Base-by-base conservation (phyloP, 805 yeast genomes). In the Kregervanrija delftensis region DNA sequence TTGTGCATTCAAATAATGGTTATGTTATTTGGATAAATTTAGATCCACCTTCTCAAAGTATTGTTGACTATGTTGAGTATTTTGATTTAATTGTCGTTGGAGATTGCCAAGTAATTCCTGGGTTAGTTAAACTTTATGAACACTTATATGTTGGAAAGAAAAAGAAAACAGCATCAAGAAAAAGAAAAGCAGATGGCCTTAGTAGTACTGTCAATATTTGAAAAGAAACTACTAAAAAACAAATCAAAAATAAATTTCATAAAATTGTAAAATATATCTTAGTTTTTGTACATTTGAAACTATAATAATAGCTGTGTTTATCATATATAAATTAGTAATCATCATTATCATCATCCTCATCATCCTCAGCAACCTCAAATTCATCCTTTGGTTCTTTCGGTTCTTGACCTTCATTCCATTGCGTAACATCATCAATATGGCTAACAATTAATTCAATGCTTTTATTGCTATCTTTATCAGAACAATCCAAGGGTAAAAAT, bases 381-480 rank as follows among this genome's bases (percentile, higher is more conserved):
- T 81, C 86, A 53, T 88, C 97, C 30, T 77, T 75, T 0, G 98
- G 98, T 61, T 91, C 97, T 61, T 91, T 91, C 32, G 97, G 98
- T 63, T 93, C 99, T 64, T 93, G 98, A 3, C 79, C 69, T 61
- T 93, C 99, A 16, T 87, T 81, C 99, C 99, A 93, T 61, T 93
- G 99, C 0, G 99, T 93, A 30, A 91, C 84, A 61, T 93, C 99
- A 59, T 93, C 99, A 16, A 93, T 86, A 61, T 89, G 89, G 58
- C 95, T 84, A 52, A 93, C 71, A 44, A 93, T 91, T 0, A 89
- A 82, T 11, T 83, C 78, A 16, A 93, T 83, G 40, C 88, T 77
- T 40, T 88, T 80, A 48, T 78, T 76, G 39, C 81, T 83, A 9
- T 87, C 79, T 42, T 61, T 61, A 55, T 72, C 71, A 30, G 71